Base-by-base conservation (phyloP, 768 basidiomycete genomes). In the Daedaleopsis nitida region DNA sequence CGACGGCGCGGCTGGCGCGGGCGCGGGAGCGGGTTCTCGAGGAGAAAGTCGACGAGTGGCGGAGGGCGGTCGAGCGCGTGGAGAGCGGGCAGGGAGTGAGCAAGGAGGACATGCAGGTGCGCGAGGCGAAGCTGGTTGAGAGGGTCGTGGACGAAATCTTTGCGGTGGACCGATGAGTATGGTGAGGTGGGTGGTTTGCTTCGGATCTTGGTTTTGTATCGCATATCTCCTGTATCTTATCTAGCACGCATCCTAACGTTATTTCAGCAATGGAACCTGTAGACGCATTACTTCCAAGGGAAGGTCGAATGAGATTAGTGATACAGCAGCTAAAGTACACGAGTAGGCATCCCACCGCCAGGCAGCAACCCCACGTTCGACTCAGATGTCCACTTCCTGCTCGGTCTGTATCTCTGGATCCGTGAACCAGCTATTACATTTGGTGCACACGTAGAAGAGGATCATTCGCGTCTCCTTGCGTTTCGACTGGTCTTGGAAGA, bases 401-500 rank as follows among this genome's bases (percentile, higher is more conserved):
- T 65, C 66, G 54, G 56, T n/a, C 8, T 65, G 57, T 49, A 72
- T 27, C 10, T 65, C 80, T 21, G 91, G 87, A 73, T 94, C 92
- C 55, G 81, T 81, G 70, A 89, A 94, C 68, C 80, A 85, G 65
- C 89, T 78, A 65, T 88, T 87, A 73, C 92, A 94, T 67, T 89
- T 89, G 21, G 86, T 84, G 72, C 93, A 96, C 49, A 94, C 92
- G 71, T 87, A 96, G 78, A 95, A 96, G 1, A 94, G 81, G 52
- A 92, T 92, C 94, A 96, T 96, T 2, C 91, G 84, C 1, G 96
- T 98, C 72, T 96, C 94, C 68, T 93, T 94, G 57, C 96, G 88
- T 72, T 96, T 96, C 17, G 94, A 97, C 73, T 98, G 96, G 75
- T 98, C 96, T 74, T 98, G 96, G 74, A 91, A 98, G 71, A 92